phyloP scores from a whole-genome alignment of 805 yeast genomes.

The Jamesozyma hellenica region DNA sequence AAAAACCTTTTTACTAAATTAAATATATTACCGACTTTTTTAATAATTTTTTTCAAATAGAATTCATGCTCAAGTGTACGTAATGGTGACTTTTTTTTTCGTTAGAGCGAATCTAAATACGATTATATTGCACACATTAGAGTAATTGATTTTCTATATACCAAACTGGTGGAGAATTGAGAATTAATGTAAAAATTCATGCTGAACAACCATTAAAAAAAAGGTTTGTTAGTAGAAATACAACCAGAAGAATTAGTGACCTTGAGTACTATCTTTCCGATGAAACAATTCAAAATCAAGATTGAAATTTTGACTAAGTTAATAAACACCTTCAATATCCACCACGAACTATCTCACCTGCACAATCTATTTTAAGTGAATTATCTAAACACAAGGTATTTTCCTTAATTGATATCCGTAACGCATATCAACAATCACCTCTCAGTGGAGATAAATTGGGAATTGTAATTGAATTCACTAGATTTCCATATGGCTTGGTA shows the following conservation, averaged over 20 bases:
- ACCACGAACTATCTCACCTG: conserved; percentile 4
- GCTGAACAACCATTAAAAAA: conserved; percentile 1
- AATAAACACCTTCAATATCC: conserved; percentile 3
- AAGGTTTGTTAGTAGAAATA: conserved; percentile 1
- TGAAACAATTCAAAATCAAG: conserved; percentile 1
- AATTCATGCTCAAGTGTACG: neutral
- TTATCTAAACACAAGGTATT: conserved; percentile 1
- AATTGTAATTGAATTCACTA: conserved; percentile 4
- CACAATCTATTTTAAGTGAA: conserved; percentile 4
- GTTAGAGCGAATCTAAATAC: neutral
- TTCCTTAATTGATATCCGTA: conserved; percentile 6
- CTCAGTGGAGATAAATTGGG: conserved; percentile 4
- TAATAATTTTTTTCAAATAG: neutral
- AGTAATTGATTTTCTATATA: conserved; percentile 1
- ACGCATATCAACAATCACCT: conserved; percentile 6
- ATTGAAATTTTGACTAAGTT: conserved; percentile 2
- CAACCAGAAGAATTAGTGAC: conserved; percentile 3
- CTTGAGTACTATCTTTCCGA: conserved; percentile 2
- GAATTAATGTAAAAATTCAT: neutral
- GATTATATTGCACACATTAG: neutral
- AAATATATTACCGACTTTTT: neutral
- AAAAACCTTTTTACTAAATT: too few species aligned
- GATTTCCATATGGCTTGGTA: neutral
- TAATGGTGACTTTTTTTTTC: neutral
- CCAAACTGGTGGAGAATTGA: conserved; percentile 1